Evolutionary conservation across 2,329 filamentous ascomycete species (phyloP).

Genomic region (Phyllosticta citribraziliensis): DNA sequence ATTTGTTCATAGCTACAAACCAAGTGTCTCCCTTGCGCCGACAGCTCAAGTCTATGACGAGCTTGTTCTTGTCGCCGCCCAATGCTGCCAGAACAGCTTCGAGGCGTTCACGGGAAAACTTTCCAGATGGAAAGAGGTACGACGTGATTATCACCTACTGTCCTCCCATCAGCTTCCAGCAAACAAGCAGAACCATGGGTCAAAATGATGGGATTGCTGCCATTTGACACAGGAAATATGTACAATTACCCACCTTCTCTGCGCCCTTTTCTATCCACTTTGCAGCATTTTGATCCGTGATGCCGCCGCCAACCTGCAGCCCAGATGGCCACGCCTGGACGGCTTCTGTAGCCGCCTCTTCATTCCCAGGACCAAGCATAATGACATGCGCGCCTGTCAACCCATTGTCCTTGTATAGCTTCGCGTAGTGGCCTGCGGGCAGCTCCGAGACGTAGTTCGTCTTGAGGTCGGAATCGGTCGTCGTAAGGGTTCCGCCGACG

Average conservation of each 20-base stretch:
- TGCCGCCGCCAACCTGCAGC: slow-evolving; percentile 89
- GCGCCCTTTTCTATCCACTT: slow-evolving; percentile 83
- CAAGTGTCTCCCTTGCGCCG: slow-evolving; percentile 65
- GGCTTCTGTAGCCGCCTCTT: slow-evolving; percentile 67
- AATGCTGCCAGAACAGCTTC: slow-evolving; percentile 64
- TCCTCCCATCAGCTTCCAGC: background rate
- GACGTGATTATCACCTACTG: slow-evolving; percentile 92
- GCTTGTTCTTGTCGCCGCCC: slow-evolving; percentile 62
- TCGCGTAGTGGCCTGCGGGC: slow-evolving; percentile 70
- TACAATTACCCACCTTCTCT: slow-evolving; percentile 58
- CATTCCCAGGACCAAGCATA: slow-evolving; percentile 86
- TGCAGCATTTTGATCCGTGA: slow-evolving; percentile 72
- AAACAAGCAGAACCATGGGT: background rate
- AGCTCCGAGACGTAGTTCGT: slow-evolving; percentile 89
- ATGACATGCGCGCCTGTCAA: slow-evolving; percentile 85
- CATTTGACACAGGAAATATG: background rate
- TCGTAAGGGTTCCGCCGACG: slow-evolving; percentile 74
- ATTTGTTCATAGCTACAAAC: slow-evolving; percentile 99
- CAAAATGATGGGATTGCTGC: background rate
- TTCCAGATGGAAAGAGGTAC: slow-evolving; percentile 77
- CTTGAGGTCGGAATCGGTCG: slow-evolving; percentile 44
- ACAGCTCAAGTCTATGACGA: slow-evolving; percentile 94
- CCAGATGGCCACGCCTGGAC: slow-evolving; percentile 67
- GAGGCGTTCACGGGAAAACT: slow-evolving; percentile 69
- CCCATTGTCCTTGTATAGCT: slow-evolving; percentile 65